A percentile compares a stretch with the other conserved stretches of the same genome.
Conservation (phyloP, 352 stramenopile species). For the Vaucheria bursata region DNA sequence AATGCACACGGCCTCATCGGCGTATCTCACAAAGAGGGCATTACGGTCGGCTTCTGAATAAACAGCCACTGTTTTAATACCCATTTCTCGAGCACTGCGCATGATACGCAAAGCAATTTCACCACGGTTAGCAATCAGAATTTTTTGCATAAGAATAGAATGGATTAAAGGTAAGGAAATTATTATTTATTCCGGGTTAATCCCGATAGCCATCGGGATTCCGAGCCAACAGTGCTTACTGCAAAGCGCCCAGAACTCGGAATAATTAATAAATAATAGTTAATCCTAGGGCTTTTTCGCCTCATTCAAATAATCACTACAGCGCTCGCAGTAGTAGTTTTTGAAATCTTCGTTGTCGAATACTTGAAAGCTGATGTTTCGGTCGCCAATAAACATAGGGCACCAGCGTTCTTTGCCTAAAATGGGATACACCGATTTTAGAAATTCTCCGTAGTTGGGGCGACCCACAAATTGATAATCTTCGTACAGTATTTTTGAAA, state of each 20-base stretch:
- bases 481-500: not conserved
- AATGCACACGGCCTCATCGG: slow-evolving; percentile 56
- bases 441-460: not conserved
- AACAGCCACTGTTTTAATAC: slow-evolving; percentile 84
- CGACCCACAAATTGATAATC: not conserved
- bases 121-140: slow-evolving; percentile 75
- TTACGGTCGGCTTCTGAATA: slow-evolving; percentile 80
- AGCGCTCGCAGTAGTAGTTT: not conserved
- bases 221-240: no score
- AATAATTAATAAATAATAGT: no score
- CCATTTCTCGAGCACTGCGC: slow-evolving; percentile 67
- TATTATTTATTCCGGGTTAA: no score
- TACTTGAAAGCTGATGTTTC: not conserved
- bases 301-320: slow-evolving; percentile 4
- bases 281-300: not conserved
- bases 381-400: not conserved
- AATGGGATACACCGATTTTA: not conserved
- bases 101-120: slow-evolving; percentile 90
- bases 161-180: no score
- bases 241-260: no score
- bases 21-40: slow-evolving; percentile 63
- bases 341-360: not conserved
- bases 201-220: no score
- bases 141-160: no score
- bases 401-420: not conserved